phyloP scores from a whole-genome alignment of 768 basidiomycete genomes.

The Tulasnella sp. region DNA sequence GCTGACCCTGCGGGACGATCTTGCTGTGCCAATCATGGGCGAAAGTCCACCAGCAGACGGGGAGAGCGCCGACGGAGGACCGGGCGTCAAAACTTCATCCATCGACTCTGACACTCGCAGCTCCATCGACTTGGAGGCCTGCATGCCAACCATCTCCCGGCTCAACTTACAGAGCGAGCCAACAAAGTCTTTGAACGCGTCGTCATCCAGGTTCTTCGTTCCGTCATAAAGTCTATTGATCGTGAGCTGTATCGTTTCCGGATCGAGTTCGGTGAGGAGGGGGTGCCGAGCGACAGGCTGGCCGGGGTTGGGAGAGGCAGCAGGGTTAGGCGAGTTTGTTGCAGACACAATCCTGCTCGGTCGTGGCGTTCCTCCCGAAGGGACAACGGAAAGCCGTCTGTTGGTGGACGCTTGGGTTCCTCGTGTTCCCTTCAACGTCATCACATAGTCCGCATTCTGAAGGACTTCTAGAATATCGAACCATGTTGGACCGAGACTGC shows the following conservation, averaged over 20 bases:
- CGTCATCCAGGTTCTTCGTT: conserved; percentile 80
- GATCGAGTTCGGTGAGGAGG: conserved; percentile 70
- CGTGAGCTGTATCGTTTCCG: conserved; percentile 69
- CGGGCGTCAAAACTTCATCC: conserved; percentile 30
- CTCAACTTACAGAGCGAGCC: conserved; percentile 83
- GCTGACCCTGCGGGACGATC: conserved; percentile 75
- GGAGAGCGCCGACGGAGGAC: not conserved
- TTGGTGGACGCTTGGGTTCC: conserved; percentile 35
- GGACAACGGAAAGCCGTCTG: conserved; percentile 28
- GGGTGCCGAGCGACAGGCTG: conserved; percentile 52
- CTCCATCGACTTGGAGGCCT: conserved; percentile 44
- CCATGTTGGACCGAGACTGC: conserved; percentile 87
- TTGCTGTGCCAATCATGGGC: not conserved
- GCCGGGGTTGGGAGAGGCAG: not conserved
- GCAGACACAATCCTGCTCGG: conserved; percentile 2
- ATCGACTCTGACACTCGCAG: conserved; percentile 11
- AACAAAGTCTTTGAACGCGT: conserved; percentile 77
- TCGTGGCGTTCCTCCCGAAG: conserved; percentile 34
- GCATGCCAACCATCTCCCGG: conserved; percentile 91
- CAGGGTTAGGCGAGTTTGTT: conserved; percentile 17
- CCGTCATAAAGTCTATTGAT: conserved; percentile 88
- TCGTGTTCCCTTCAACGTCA: conserved; percentile 61
- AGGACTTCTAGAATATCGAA: conserved; percentile 86
- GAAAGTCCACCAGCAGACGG: conserved; percentile 1
- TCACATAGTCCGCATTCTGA: conserved; percentile 93